Evolutionary conservation across 345 rosid genomes (phyloP).

Genomic region (Citrus reticulata): DNA sequence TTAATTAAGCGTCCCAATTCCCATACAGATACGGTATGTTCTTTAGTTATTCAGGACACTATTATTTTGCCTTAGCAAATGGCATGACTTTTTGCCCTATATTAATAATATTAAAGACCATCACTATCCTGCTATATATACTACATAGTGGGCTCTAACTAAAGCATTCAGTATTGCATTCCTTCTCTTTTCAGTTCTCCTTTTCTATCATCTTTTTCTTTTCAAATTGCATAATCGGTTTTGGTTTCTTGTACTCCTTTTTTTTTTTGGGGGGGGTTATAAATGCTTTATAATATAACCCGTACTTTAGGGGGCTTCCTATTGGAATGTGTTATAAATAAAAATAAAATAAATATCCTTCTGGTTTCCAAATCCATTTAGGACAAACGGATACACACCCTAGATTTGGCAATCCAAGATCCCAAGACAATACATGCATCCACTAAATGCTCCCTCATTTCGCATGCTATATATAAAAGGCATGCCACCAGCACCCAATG

Average conservation of each 20-base stretch:
- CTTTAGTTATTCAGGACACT: not conserved
- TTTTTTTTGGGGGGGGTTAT: not conserved
- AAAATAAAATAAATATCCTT: not conserved
- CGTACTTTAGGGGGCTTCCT: not conserved
- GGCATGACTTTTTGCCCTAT: not conserved
- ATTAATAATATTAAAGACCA: not conserved
- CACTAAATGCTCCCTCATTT: conserved; percentile 2
- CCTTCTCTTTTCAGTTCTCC: not conserved
- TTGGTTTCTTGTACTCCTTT: not conserved
- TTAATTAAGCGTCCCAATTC: too few relatives aligned
- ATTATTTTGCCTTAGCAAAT: not conserved
- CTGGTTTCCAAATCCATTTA: conserved; percentile 23
- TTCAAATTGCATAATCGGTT: not conserved
- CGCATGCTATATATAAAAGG: conserved; percentile 33
- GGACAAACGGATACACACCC: conserved; percentile 23
- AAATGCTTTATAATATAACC: not conserved
- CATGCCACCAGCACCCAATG: not conserved
- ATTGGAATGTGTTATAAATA: not conserved
- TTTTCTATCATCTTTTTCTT: not conserved
- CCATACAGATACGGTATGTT: too few relatives aligned
- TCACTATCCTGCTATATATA: not conserved
- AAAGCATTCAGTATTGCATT: not conserved
- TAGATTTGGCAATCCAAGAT: conserved; percentile 27
- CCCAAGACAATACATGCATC: conserved; percentile 26
- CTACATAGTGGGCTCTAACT: not conserved